Evolutionary conservation across 2,329 filamentous ascomycete species (phyloP).

Genomic region (Tolypocladium pustulatum): DNA sequence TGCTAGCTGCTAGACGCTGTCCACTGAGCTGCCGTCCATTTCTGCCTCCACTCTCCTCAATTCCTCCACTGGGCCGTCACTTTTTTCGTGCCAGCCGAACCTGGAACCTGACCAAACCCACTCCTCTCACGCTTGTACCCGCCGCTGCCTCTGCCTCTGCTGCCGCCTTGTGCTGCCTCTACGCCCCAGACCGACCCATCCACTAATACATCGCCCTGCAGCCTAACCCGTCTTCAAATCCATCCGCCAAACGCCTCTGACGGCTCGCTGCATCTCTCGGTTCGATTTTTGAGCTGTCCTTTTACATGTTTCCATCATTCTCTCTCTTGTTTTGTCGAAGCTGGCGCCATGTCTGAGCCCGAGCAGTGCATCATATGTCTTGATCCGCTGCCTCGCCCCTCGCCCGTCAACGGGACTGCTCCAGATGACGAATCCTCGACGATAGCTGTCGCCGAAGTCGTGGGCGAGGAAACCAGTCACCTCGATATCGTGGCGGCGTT

Average conservation of each 20-base stretch:
- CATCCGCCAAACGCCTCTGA: constrained; percentile 3
- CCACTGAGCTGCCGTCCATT: constrained; percentile 9
- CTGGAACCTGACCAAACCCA: neutral
- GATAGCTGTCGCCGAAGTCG: constrained; percentile 4
- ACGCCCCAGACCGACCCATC: constrained; percentile 9
- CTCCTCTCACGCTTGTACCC: neutral
- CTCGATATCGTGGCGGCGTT: constrained; percentile 45
- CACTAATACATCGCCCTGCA: constrained; percentile 21
- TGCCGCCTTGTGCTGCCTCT: neutral
- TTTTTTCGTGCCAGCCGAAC: neutral
- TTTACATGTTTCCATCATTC: constrained; percentile 38
- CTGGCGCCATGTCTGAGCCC: constrained; percentile 39
- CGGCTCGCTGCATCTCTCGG: neutral
- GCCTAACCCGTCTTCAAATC: constrained; percentile 1
- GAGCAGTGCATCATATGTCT: constrained; percentile 64
- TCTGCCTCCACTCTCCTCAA: constrained; percentile 11
- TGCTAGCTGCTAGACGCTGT: constrained; percentile 5
- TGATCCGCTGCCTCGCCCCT: constrained; percentile 40
- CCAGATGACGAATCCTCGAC: constrained; percentile 6
- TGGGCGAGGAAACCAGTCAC: constrained; percentile 19
- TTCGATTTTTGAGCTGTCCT: constrained; percentile 4
- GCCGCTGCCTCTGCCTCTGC: neutral
- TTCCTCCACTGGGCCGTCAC: constrained; percentile 8
- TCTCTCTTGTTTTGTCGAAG: constrained; percentile 22
- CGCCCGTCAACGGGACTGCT: constrained; percentile 13